Evolutionary conservation across 352 stramenopile species (phyloP), one percentile per base, ranked within the genome.

Genomic region (Pelagophyceae sp.): DNA sequence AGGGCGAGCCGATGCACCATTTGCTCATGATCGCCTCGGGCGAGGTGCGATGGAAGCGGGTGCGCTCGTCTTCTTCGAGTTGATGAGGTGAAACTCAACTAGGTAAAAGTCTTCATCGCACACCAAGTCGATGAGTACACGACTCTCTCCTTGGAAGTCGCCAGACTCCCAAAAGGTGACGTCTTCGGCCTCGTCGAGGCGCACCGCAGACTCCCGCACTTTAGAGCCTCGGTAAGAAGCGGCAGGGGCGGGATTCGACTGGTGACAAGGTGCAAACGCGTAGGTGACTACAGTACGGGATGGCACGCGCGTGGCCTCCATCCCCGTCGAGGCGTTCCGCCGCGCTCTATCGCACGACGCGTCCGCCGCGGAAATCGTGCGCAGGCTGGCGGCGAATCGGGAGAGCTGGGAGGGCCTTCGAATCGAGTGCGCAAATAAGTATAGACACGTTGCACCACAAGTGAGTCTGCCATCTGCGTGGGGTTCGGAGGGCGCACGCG

Each of bases 101-200:
- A 25, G 50, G 50, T 60, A 1, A 6, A 38, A 38, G 31, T 71
- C 31, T 11, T 40, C 61, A 31, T 71, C 3, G 27, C 31, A 27
- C 6, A 71, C 61, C n/a, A 71, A 31, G n/a, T 37, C 61, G 61
- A 71, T 25, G 54, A 63, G 54, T 27, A 31, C 11, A 63, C 54
- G 54, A 29, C 54, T 2, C 54, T 63, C 11, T n/a, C 54, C 27
- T 25, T 71, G 19, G 61, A 71, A 1, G 29, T 71, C 19, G 61
- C 61, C 3, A 1, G 6, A 2, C 61, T 71, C 2, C 61, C 61
- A 17, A 6, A 6, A 31, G 61, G 61, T 5, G 61, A 71, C 5
- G 38, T 71, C 31, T 71, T 71, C 33, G 61, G 61, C 31, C 29
- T 71, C 61, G 61, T 71, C 61, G 61, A 71, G 61, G 61, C 61